A percentile compares a stretch with the other conserved stretches of the same genome.
Evolutionary conservation across 2,329 filamentous ascomycete genomes (phyloP).

Genomic region (Rosellinia necatrix): DNA sequence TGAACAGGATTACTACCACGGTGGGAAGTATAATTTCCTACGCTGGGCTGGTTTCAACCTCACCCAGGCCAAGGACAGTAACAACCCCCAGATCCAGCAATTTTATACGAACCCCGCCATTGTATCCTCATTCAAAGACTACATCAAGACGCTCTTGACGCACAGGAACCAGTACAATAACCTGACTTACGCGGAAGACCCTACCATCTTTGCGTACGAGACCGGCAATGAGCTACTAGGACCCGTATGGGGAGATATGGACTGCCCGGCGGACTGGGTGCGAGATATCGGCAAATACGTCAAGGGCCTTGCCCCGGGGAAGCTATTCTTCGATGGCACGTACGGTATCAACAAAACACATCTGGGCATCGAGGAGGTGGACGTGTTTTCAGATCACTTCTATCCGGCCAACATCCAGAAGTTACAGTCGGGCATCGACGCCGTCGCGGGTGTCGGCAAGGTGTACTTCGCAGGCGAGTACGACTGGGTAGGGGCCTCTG

Average conservation of each 20-base stretch:
- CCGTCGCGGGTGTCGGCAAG: slow-evolving; percentile 43
- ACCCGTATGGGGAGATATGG: slow-evolving; percentile 48
- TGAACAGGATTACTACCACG: slow-evolving; percentile 53
- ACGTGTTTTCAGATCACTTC: slow-evolving; percentile 54
- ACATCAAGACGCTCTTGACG: slow-evolving; percentile 49
- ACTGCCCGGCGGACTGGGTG: slow-evolving; percentile 50
- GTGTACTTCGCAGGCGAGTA: slow-evolving; percentile 54
- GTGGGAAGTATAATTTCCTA: slow-evolving; percentile 54
- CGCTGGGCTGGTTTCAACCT: slow-evolving; percentile 52
- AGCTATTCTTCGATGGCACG: slow-evolving; percentile 53
- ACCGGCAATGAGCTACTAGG: slow-evolving; percentile 55
- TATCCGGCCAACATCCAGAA: slow-evolving; percentile 49
- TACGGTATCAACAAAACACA: slow-evolving; percentile 53
- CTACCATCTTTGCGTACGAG: slow-evolving; percentile 55
- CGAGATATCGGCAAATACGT: slow-evolving; percentile 48
- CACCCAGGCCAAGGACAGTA: slow-evolving; percentile 40
- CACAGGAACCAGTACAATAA: slow-evolving; percentile 53
- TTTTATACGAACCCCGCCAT: slow-evolving; percentile 53
- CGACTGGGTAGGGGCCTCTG: slow-evolving; percentile 46
- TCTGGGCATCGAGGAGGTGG: slow-evolving; percentile 48
- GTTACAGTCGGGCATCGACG: slow-evolving; percentile 45
- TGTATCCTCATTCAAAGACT: slow-evolving; percentile 50
- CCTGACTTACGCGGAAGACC: slow-evolving; percentile 52
- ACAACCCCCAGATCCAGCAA: slow-evolving; percentile 47
- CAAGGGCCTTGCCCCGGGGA: slow-evolving; percentile 49